Evolutionary conservation across 768 basidiomycete species (phyloP), one percentile per base, ranked within the genome.

Genomic region (Kwoniella pini): DNA sequence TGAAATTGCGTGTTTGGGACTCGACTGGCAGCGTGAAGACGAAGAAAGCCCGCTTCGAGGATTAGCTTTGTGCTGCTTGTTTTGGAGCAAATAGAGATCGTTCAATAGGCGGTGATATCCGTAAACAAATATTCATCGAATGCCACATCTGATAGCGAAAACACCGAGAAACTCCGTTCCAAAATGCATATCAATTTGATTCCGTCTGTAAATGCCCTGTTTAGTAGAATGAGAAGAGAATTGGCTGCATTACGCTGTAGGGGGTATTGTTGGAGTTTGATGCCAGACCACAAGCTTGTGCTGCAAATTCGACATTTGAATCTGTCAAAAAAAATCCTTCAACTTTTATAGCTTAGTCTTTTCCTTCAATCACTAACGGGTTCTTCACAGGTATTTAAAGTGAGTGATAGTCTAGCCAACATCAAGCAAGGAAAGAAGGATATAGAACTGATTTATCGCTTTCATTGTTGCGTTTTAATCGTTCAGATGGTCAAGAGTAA

Each of bases 401-500:
- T 64, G 44, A 64, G 62, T 64, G n/a, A 11, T 2, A 12, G 21
- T 24, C 4, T 28, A 7, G 26, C 21, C 27, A n/a, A 50, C 40
- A 36, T 27, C 3, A 38, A 45, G 31, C 6, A 21, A 26, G 19
- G 13, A 33, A 27, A 31, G 27, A 44, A 49, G 55, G 22, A 36
- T 30, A 24, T 4, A 28, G 26, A 17, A 42, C 44, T 48, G 44
- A 39, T 45, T 13, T 21, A 33, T 48, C 36, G 28, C 27, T 45
- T 39, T 36, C 38, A 62, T 43, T 40, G 28, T 40, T 40, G 28
- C 44, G 44, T 33, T 19, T 31, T 52, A 11, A 15, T 11, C 27
- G 5, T 53, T 31, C 61, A 73, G 67, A 73, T 73, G 71, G 69
- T 70, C 53, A 73, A 73, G 64, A 73, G 71, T 73, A 69, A 73